Evolutionary conservation across 805 yeast species (phyloP), one percentile per base, ranked within the genome.

Genomic region (Yamadazyma paraphyllophila): DNA sequence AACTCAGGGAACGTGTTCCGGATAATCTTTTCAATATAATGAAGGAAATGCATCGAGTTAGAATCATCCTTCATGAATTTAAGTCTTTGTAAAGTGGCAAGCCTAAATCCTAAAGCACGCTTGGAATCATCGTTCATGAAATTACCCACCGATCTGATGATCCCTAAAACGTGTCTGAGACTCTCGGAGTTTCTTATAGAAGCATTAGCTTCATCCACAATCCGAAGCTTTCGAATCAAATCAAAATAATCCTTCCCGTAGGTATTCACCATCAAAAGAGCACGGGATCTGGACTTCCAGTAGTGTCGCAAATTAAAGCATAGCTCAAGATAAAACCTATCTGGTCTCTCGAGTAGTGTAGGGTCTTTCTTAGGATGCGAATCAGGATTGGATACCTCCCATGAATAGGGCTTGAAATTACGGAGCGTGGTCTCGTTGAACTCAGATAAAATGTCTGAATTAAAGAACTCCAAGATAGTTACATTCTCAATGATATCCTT

Each of bases 51-150:
- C 83, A 86, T 82, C 5, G 89, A 79, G 61, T 92, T 91, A 48
- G 82, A 78, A 24, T 85, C 89, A 65, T 92, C 97, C 61, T 94
- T 94, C 67, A 95, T 83, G 54, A 95, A 90, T 27, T 85, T 88
- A 47, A 94, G 74, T 54, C 98, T 73, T 58, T 90, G 97, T 43
- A 94, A 73, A n/a, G 97, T 88, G 37, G 88, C 84, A 48, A 94
- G 71, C 57, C 86, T 85, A 74, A 95, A 95, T 2, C 99, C 99
- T 53, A 80, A 77, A 1, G 97, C 98, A 62, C 90, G 96, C 56
- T 90, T 91, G 2, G 88, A 74, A n/a, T 81, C 72, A 57, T 90
- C 96, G 62, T 95, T 94, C 99, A 94, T 94, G 62, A 83, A 92
- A 63, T 94, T 94, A 48, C 99, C 99, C 41, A 94, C 94, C 3